Evolutionary conservation across 2,329 filamentous ascomycete genomes (phyloP).

Genomic region (Arthrobotrys sphaeroides): DNA sequence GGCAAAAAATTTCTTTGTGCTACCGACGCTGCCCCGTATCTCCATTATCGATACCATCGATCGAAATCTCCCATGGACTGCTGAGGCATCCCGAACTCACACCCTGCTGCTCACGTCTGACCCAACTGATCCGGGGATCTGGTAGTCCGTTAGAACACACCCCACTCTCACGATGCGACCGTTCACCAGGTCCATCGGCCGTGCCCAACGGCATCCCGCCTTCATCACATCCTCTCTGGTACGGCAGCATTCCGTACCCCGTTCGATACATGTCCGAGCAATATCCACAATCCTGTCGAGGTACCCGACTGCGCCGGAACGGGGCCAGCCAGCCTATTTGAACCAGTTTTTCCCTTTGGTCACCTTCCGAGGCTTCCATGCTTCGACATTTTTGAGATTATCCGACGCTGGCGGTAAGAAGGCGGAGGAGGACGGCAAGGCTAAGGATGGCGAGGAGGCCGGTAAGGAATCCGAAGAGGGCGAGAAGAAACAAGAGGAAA

Average conservation of each 20-base stretch:
- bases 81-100: not conserved
- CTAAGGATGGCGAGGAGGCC: constrained; percentile 60
- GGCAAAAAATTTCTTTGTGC: constrained; percentile 24
- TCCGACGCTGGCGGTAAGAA: constrained; percentile 38
- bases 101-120: not conserved
- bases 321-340: constrained; percentile 12
- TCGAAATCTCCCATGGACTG: not conserved
- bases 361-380: constrained; percentile 51
- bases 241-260: constrained; percentile 29
- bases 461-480: constrained; percentile 63
- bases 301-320: constrained; percentile 10
- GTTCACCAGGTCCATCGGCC: constrained; percentile 44
- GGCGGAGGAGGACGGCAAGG: constrained; percentile 48
- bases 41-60: not conserved
- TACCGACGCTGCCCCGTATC: too few relatives aligned
- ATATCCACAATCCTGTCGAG: constrained; percentile 42
- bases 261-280: constrained; percentile 49
- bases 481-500: constrained; percentile 63
- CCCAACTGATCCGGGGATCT: not conserved
- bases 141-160: not conserved
- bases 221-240: constrained; percentile 17
- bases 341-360: constrained; percentile 46
- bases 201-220: constrained; percentile 40
- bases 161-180: constrained; percentile 31
- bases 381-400: constrained; percentile 52